Evolutionary conservation across 2,329 filamentous ascomycete genomes (phyloP).

Genomic region (Ceratocystis harringtonii): DNA sequence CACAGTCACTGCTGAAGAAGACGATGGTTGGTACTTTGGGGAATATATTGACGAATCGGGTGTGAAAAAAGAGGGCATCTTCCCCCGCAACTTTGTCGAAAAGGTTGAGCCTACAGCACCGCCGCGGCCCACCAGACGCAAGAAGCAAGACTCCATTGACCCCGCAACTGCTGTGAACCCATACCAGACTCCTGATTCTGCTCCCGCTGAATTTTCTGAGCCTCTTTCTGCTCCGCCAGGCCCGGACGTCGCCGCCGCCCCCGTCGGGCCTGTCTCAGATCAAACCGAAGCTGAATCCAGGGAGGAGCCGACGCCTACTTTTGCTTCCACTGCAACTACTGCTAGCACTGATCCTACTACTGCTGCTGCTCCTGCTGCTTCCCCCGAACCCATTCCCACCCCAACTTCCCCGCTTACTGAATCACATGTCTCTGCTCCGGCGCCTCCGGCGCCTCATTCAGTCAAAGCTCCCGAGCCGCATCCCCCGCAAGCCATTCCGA

Average conservation of each 20-base stretch:
- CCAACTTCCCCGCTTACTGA: conserved; percentile 24
- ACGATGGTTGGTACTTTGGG: conserved; percentile 84
- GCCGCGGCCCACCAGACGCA: conserved; percentile 63
- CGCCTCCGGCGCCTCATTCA: conserved; percentile 22
- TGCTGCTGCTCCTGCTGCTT: background rate
- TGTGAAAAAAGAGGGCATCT: conserved; percentile 66
- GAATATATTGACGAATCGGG: conserved; percentile 70
- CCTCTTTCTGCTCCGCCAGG: conserved; percentile 2
- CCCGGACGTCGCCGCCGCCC: conserved; percentile 22
- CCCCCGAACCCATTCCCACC: conserved; percentile 20
- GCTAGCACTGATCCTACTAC: background rate
- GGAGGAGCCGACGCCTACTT: background rate
- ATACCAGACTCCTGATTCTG: conserved; percentile 22
- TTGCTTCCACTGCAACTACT: background rate
- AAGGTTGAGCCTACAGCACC: conserved; percentile 85
- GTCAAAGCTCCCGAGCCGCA: conserved; percentile 21
- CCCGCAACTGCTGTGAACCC: conserved; percentile 24
- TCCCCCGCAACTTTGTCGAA: conserved; percentile 94
- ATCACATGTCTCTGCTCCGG: conserved; percentile 22
- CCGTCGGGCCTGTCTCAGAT: conserved; percentile 14
- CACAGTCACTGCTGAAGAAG: conserved; percentile 82
- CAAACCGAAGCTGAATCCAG: background rate
- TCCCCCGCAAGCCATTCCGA: conserved; percentile 27
- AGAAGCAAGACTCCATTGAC: conserved; percentile 44
- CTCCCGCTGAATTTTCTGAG: conserved; percentile 12